Evolutionary conservation across 164 flowering plant species (phyloP), one percentile per base, ranked within the genome.

Genomic region (Euptelea pleiosperma): DNA sequence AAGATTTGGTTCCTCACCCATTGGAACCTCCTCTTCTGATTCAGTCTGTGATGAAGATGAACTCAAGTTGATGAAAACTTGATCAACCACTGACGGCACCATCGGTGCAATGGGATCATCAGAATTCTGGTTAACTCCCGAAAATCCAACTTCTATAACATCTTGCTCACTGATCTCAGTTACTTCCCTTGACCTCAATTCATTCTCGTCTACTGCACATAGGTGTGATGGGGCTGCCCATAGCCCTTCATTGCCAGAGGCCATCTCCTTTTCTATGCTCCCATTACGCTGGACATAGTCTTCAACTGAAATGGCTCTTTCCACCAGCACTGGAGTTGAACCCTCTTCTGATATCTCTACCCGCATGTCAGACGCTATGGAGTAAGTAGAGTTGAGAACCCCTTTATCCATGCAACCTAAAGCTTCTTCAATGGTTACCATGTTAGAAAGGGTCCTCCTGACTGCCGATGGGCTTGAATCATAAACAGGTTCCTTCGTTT

Each of bases 391-490:
- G 16, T 47, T 50, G 36, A 19, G 16, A 29, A 35, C 45, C 21
- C 47, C 60, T 45, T 65, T 55, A 40, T 63, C 65, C 33, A 19
- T 35, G 47, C 42, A 54, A 36, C 53, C 26, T 26, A 35, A 9
- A 50, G 51, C 65, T 31, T 69, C 65, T 29, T 35, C 55, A 18
- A 66, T 55, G 21, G 47, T 31, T 52, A 63, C 14, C 50, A 69
- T n/a, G 28, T 54, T 60, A 58, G 81, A 76, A 3, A 61, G 72
- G 31, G 55, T 15, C 45, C 67, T 82, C 54, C 62, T 69, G 7
- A 26, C 15, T n/a, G 78, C 70, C 1, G 63, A 67, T 3, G 90
- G 91, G 61, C 88, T 86, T 21, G 81, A 75, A 67, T 88, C 96
- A 73, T 83, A 87, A 51, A 91, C 82, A 12, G 93, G 97, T 46